Base-by-base conservation (phyloP, 169 alveolate species). In the Pseudocohnilembus persalinus region DNA sequence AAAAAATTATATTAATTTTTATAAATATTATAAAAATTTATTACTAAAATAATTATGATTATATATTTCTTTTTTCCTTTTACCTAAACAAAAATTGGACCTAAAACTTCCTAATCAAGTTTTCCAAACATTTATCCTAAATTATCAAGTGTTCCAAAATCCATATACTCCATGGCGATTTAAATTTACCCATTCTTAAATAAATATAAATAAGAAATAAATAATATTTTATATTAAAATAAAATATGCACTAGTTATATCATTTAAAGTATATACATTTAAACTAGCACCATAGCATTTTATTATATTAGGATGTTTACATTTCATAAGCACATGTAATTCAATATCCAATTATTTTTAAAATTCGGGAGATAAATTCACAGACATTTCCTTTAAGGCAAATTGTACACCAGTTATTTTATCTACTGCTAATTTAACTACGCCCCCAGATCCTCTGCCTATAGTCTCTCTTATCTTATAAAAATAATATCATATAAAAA, bases 161-260 rank as follows among this genome's bases (percentile, higher is more conserved):
- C 96, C 96, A 92, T 92, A 72, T 82, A 92, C 77, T 92, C 96
- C 73, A 92, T 68, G 1, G 92, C 91, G 28, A 92, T 92, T 31
- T 88, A 83, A 26, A 92, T 92, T 64, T 83, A 83, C 30, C 96
- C 96, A 31, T 90, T 85, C 86, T 81, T n/a, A n/a, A n/a, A n/a
- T n/a, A n/a, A n/a, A n/a, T n/a, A n/a, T n/a, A n/a, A n/a, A n/a
- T n/a, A n/a, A n/a, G n/a, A n/a, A n/a, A n/a, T n/a, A n/a, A n/a
- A n/a, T n/a, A n/a, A 32, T 63, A 81, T 87, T 31, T 77, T 63
- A 24, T 49, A 0, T 35, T 28, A 49, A 49, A 0, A 1, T 0
- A 33, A 65, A 34, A 34, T 11, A 30, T 6, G 73, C 31, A 1
- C 6, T 16, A 35, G 1, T 30, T 27, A 63, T 35, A 26, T 80